A percentile compares a stretch with the other conserved stretches of the same genome.
phyloP scores from a whole-genome alignment of 2,329 filamentous ascomycete genomes.

The Tolypocladium cylindrosporum region DNA sequence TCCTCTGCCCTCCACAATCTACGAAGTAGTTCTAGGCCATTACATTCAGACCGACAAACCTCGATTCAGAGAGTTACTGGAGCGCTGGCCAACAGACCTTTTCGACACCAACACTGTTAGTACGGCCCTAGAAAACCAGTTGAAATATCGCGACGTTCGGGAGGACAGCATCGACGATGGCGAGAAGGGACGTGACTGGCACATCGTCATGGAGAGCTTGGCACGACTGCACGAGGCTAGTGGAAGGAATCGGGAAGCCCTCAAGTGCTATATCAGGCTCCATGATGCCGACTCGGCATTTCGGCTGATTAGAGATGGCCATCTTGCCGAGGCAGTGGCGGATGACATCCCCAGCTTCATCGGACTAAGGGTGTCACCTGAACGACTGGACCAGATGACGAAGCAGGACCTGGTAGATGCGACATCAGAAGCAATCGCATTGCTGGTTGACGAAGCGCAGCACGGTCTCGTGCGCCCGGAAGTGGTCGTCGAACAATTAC shows the following conservation, averaged over 20 bases:
- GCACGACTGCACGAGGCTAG: conserved; percentile 77
- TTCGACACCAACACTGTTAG: conserved; percentile 73
- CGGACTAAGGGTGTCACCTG: conserved; percentile 69
- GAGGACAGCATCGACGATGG: conserved; percentile 69
- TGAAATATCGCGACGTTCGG: conserved; percentile 63
- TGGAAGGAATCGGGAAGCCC: conserved; percentile 71
- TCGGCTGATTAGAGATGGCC: conserved; percentile 73
- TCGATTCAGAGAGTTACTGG: conserved; percentile 68
- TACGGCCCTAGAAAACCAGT: conserved; percentile 69
- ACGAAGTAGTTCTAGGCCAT: conserved; percentile 81
- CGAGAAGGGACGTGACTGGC: conserved; percentile 71
- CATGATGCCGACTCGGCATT: conserved; percentile 90
- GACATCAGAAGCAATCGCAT: conserved; percentile 71
- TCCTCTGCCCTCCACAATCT: conserved; percentile 70
- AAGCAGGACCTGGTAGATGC: conserved; percentile 65
- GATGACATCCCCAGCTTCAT: conserved; percentile 90
- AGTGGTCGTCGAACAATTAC: conserved; percentile 69
- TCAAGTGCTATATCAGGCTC: conserved; percentile 80
- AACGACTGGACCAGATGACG: conserved; percentile 55
- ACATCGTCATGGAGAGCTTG: conserved; percentile 75
- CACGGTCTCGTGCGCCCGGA: conserved; percentile 74
- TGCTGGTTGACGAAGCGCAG: conserved; percentile 85
- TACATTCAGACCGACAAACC: conserved; percentile 73
- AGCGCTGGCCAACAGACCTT: conserved; percentile 74
- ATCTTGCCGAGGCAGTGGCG: conserved; percentile 78